Evolutionary conservation across 1,139 yeast species (phyloP), one percentile per base, ranked within the genome.

Genomic region (Blastobotrys capitulatus): DNA sequence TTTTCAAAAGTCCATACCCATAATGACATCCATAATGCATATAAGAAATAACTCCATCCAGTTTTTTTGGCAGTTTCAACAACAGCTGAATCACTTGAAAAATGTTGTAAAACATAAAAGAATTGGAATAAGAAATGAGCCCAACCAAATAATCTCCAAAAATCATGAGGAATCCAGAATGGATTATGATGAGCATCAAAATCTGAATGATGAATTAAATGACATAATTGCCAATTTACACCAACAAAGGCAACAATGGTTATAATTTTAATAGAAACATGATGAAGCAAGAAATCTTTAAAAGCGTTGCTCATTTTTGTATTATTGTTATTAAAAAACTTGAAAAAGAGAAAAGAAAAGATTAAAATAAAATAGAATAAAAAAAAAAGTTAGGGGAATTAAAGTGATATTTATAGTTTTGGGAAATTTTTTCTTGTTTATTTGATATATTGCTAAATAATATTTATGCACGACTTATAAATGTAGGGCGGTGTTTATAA

Each of bases 101-200:
- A 38, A 26, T 45, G 45, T 37, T 51, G 54, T 38, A 51, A 37
- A 6, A 51, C 29, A 35, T 36, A 51, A 38, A 47, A 41, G 48
- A 51, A 37, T 31, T 51, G 54, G 41, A 48, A 44, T 15, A 45
- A 13, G 7, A 18, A 2, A 7, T 46, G 48, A 13, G 36, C 40
- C 31, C 35, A 25, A 12, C 9, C 16, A 20, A 46, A 46, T 32
- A 44, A 15, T 10, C 25, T 19, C 43, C 43, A 25, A 19, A 19
- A 44, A 20, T 38, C 32, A 20, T 12, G 22, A 8, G 42, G 38
- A 18, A 44, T 38, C 32, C 39, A 41, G 46, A 44, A 51, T 36
- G 46, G 39, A 18, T 35, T 27, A 19, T 31, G 25, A 36, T 25
- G 32, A n/a, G 42, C 2, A n/a, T 9, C 37, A 13, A 41, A 41